These are phyloP conservation scores for Solanum paucissectum DNA, from an alignment of 257 asterid species.

Conservation along the genomic window DNA sequence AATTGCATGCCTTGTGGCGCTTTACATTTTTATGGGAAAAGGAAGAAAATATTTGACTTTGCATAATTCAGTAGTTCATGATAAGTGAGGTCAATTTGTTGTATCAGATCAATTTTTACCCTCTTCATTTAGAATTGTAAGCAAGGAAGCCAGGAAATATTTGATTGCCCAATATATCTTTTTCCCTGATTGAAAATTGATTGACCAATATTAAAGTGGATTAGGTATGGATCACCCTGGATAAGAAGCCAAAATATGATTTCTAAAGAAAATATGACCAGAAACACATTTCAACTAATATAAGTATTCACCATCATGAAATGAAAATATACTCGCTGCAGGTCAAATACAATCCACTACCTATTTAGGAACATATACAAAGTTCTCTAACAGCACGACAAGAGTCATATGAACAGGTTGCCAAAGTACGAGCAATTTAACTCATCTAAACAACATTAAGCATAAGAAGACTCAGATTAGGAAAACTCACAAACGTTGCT, in stretches of 20 bases:
- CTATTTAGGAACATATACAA: not conserved
- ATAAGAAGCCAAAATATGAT: not conserved
- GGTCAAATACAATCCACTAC: not conserved
- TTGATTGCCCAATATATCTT: not conserved
- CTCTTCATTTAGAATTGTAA: not conserved
- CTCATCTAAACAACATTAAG: not conserved
- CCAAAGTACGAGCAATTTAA: not conserved
- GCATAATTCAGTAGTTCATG: not conserved
- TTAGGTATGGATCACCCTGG: not conserved
- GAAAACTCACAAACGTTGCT: slow-evolving; percentile 51
- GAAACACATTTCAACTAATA: not conserved
- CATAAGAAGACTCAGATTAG: not conserved
- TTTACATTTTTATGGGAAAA: not conserved
- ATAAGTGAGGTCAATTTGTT: not conserved
- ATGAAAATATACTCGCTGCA: not conserved
- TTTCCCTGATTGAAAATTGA: not conserved
- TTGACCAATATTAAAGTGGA: not conserved
- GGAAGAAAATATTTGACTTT: not conserved
- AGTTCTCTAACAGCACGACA: not conserved
- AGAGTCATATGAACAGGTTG: not conserved
- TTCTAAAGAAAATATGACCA: not conserved
- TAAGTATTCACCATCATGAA: not conserved
- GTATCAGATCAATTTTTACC: not conserved
- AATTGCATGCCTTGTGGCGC: not conserved
- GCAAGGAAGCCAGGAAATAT: not conserved